phyloP scores from a whole-genome alignment of 78 protist species.

The Guillardia theta region DNA sequence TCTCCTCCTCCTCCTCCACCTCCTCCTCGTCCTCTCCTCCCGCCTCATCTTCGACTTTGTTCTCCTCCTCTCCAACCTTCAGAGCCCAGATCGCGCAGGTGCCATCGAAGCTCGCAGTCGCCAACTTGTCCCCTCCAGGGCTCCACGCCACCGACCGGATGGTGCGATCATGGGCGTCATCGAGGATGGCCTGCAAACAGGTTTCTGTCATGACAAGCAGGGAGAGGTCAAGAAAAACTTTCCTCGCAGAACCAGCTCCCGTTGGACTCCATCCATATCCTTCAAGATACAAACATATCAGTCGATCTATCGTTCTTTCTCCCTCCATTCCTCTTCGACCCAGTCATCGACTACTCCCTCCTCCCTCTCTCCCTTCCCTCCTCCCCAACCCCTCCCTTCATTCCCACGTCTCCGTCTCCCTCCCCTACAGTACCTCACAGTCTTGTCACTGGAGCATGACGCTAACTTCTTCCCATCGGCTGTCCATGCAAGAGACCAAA shows the following conservation, averaged over 20 bases:
- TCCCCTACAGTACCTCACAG: background rate
- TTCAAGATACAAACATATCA: too few relatives aligned
- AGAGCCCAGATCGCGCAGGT: constrained; percentile 53
- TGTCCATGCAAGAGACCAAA: background rate
- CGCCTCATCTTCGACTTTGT: background rate
- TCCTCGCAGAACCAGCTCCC: too few relatives aligned
- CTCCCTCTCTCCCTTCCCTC: background rate
- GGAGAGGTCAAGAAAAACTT: background rate
- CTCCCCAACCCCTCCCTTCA: background rate
- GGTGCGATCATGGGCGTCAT: constrained; percentile 63
- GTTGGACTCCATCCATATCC: too few relatives aligned
- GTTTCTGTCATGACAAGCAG: background rate
- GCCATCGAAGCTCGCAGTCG: constrained; percentile 81
- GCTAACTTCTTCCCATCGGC: background rate
- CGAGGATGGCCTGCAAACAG: constrained; percentile 53
- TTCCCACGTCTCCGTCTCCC: background rate
- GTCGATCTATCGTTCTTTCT: background rate
- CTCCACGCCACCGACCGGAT: constrained; percentile 80
- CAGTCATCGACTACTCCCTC: background rate
- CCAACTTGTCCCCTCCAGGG: constrained; percentile 62
- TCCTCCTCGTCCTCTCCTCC: background rate
- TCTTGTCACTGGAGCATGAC: background rate
- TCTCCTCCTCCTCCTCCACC: background rate
- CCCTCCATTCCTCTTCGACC: background rate
- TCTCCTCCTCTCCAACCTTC: too few relatives aligned